These are phyloP conservation scores for Moricandia moricandioides DNA, from an alignment of 345 rosid species.

Conservation along the genomic window DNA sequence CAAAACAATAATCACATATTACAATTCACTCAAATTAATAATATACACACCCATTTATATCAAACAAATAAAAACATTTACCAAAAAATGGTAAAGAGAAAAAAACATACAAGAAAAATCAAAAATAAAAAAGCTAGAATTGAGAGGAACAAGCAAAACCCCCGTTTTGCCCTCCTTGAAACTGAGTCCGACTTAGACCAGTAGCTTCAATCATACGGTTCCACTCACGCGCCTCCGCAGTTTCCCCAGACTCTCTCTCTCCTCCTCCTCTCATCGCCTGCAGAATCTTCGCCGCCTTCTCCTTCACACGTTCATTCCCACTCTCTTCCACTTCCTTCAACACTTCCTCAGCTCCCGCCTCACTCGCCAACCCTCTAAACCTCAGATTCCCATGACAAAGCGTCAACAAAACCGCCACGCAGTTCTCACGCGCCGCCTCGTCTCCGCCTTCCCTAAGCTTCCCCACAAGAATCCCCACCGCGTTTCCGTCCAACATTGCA, in stretches of 20 bases:
- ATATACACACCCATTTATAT: conserved; percentile 32
- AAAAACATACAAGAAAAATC: neutral
- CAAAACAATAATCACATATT: conserved; percentile 18
- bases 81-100: conserved; percentile 6
- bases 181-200: conserved; percentile 46
- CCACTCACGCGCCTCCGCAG: conserved; percentile 52
- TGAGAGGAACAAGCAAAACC: conserved; percentile 46
- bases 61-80: conserved; percentile 15
- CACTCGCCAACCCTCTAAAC: conserved; percentile 77
- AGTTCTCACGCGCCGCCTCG: conserved; percentile 62
- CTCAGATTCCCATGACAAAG: conserved; percentile 71
- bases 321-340: conserved; percentile 53
- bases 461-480: conserved; percentile 59
- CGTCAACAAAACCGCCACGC: conserved; percentile 58
- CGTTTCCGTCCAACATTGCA: conserved; percentile 69
- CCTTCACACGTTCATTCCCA: conserved; percentile 52
- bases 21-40: conserved; percentile 32
- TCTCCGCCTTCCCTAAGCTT: conserved; percentile 48
- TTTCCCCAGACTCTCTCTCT: conserved; percentile 37
- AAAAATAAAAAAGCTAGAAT: conserved; percentile 35
- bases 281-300: conserved; percentile 59
- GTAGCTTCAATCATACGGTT: conserved; percentile 59
- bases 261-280: conserved; percentile 47
- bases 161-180: conserved; percentile 38
- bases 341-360: conserved; percentile 54